Conservation (phyloP, 371 early-diverging fungal genomes). For the Encephalitozoon intestinalis region DNA sequence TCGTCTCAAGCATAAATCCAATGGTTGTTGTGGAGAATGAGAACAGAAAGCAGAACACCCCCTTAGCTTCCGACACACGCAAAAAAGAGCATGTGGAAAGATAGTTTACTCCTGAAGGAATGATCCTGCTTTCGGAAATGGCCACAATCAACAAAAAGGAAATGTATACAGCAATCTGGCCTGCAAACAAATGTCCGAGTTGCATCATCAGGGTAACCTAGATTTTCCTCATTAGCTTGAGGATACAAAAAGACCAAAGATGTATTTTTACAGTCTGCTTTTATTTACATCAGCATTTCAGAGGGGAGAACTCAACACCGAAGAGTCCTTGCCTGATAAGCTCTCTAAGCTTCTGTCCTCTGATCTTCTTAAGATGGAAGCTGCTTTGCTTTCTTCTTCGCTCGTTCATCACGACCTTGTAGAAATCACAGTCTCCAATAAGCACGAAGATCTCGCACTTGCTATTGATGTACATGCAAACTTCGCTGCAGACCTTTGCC, state of each 20-base stretch:
- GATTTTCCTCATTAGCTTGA: background rate
- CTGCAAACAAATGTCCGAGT: conserved; percentile 1
- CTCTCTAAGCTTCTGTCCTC: conserved; percentile 1
- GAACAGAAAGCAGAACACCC: conserved; percentile 25
- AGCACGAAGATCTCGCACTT: conserved; percentile 4
- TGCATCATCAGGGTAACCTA: background rate
- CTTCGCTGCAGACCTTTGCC: background rate
- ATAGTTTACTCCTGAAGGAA: background rate
- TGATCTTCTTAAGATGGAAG: background rate
- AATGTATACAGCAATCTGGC: background rate
- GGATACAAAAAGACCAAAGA: background rate
- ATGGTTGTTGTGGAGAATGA: background rate
- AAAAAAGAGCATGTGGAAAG: background rate
- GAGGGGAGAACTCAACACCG: background rate
- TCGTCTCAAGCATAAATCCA: conserved; percentile 5
- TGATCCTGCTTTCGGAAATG: background rate
- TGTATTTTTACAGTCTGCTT: background rate
- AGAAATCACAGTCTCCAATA: background rate
- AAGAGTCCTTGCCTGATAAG: background rate
- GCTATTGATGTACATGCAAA: conserved; percentile 7
- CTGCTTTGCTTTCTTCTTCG: background rate
- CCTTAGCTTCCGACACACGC: conserved; percentile 21
- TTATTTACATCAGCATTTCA: background rate
- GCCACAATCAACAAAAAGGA: background rate
- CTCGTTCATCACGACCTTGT: background rate